Evolutionary conservation across 176 grass and related monocot genomes (phyloP), one percentile per base, ranked within the genome.

Genomic region (Oryza coarctata): DNA sequence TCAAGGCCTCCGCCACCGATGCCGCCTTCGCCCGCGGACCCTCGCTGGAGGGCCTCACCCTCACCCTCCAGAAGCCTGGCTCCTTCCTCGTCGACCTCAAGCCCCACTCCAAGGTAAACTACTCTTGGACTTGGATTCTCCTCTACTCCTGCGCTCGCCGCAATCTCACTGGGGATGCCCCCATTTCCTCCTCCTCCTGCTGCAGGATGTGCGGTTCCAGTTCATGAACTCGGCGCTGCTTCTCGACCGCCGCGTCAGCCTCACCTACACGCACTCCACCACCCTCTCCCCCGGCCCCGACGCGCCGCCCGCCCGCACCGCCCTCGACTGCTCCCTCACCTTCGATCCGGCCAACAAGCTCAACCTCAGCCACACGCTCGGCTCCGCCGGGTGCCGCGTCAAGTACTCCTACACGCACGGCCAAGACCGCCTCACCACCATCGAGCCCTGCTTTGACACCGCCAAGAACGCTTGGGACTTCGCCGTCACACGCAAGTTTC

Each of bases 351-450:
- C 82, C 29, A 95, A 95, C 89, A 95, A 93, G 91, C 38, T 95
- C n/a, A 86, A n/a, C 50, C 30, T 99, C 68, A 78, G 34, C 77
- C 90, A 99, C 75, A 9, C 88, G 40, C 75, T 99, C 67, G 89
- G 90, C 30, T 80, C 85, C 7, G 64, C 78, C 20, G 86, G 82
- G 0, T 99, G 87, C 80, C 87, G 91, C 67, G 10, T 95, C 73
- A 99, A 94, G 93, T 99, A 99, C 30, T 65, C 84, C 52, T 99
- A 95, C 74, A 82, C 91, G 4, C 93, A 99, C 50, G 93, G 96
- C 9, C 73, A 22, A 15, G 71, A 86, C 25, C 45, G 80, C 62
- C 85, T 89, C 77, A 99, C 96, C 50, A 88, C 92, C 71, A 27
- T 99, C 29, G 96, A 95, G 80, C 90, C 96, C 6, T 65, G 81